phyloP scores from a whole-genome alignment of 192 early-diverging fungal species.

The Mortierella antarctica region DNA sequence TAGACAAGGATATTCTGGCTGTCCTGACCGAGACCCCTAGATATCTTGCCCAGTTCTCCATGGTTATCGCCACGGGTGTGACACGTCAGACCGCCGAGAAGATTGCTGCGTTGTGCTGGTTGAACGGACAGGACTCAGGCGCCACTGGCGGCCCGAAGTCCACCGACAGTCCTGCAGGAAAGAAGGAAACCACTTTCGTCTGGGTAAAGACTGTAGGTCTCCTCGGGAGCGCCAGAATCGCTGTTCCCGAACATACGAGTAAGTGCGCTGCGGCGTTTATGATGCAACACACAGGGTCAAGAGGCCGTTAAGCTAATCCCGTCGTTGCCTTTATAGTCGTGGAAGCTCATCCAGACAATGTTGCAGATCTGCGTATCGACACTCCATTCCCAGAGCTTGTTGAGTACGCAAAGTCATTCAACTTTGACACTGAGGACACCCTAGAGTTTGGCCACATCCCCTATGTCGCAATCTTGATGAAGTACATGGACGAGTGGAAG shows the following conservation, averaged over 20 bases:
- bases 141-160: not conserved
- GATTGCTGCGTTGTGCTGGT: conserved; percentile 73
- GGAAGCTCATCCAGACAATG: conserved; percentile 87
- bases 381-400: conserved; percentile 81
- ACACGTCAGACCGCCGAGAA: conserved; percentile 62
- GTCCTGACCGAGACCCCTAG: conserved; percentile 43
- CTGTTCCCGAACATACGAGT: conserved; percentile 84
- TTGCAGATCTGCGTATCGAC: conserved; percentile 85
- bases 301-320: not conserved
- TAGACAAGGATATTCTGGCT: conserved; percentile 63
- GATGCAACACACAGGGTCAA: not conserved
- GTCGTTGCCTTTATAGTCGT: conserved; percentile 69
- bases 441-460: conserved; percentile 87
- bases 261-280: conserved; percentile 31
- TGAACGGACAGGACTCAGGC: conserved; percentile 21
- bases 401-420: conserved; percentile 69
- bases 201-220: conserved; percentile 80
- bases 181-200: conserved; percentile 72
- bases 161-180: conserved; percentile 14
- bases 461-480: conserved; percentile 83
- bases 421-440: conserved; percentile 73
- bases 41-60: conserved; percentile 75
- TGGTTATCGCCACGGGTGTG: conserved; percentile 82
- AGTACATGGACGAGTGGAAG: conserved; percentile 83
- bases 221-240: conserved; percentile 77